Conservation (phyloP, 2,329 filamentous ascomycete genomes). For the Cladophialophora yegresii region DNA sequence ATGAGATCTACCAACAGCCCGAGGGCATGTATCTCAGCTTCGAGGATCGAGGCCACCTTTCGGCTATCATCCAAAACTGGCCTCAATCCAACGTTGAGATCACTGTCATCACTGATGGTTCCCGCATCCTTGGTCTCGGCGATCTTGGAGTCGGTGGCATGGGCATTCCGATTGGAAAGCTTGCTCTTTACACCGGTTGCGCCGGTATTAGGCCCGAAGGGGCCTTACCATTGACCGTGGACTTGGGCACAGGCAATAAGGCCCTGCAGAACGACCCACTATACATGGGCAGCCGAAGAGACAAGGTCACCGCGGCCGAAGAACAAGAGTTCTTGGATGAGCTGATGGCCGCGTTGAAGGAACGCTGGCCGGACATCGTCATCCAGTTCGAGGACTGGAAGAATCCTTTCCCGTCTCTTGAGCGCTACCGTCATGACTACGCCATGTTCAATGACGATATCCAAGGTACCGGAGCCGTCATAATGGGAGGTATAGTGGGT, state of each 20-base stretch:
- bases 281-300: constrained; percentile 85
- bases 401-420: constrained; percentile 91
- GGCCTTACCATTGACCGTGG: constrained; percentile 64
- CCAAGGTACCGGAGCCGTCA: constrained; percentile 93
- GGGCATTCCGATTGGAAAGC: constrained; percentile 96
- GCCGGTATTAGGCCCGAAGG: constrained; percentile 84
- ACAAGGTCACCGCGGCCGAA: constrained; percentile 73
- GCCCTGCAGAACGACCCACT: constrained; percentile 73
- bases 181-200: constrained; percentile 91
- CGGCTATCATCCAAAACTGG: constrained; percentile 90
- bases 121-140: constrained; percentile 84
- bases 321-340: constrained; percentile 95
- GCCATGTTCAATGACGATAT: constrained; percentile 99
- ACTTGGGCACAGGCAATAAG: constrained; percentile 66
- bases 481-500: constrained; percentile 77
- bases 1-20: constrained; percentile 89
- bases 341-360: constrained; percentile 87
- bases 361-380: constrained; percentile 70
- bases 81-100: constrained; percentile 87
- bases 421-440: constrained; percentile 83
- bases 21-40: constrained; percentile 94
- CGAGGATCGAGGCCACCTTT: constrained; percentile 87
- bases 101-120: constrained; percentile 94
- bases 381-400: constrained; percentile 99
- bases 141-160: constrained; percentile 97